A percentile compares a stretch with the other conserved stretches of the same genome.
Conservation (phyloP, 2,329 filamentous ascomycete species). For the Ceratocystis destructans region DNA sequence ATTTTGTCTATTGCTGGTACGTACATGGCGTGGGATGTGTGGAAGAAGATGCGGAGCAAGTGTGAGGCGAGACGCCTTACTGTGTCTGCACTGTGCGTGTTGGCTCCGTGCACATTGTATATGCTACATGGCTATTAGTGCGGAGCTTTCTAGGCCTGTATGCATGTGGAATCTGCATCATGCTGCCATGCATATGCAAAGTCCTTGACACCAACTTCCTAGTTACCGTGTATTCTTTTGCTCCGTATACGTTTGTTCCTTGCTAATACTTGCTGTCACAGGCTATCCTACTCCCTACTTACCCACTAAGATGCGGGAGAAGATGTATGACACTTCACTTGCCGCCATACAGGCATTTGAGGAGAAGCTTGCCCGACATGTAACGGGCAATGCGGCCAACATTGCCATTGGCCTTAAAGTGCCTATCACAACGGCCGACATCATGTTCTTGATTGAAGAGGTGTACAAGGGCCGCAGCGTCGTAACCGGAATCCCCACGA, state of each 20-base stretch:
- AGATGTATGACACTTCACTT: conserved; percentile 79
- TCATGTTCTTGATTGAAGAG: conserved; percentile 81
- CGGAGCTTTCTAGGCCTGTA: neutral
- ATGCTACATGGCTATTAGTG: neutral
- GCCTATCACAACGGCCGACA: conserved; percentile 63
- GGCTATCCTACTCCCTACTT: conserved; percentile 81
- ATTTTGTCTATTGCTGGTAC: conserved; percentile 57
- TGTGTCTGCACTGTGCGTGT: neutral
- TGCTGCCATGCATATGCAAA: neutral
- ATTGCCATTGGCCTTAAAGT: conserved; percentile 60
- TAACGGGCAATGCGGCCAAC: conserved; percentile 24
- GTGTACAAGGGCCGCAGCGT: conserved; percentile 72
- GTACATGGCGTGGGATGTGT: neutral
- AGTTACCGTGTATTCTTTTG: neutral
- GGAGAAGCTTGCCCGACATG: conserved; percentile 52
- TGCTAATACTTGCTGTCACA: conserved; percentile 23
- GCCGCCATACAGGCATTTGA: conserved; percentile 62
- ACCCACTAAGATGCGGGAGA: conserved; percentile 67
- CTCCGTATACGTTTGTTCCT: neutral
- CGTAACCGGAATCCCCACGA: conserved; percentile 66
- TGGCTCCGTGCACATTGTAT: neutral
- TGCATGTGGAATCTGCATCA: neutral
- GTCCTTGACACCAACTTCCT: neutral
- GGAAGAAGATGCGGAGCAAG: neutral
- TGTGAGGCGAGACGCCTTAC: too few relatives aligned